Percentiles rank a stretch among this genome's conserved stretches.
Conservation (phyloP, 352 stramenopile species). For the Saprolegnia parasitica region DNA sequence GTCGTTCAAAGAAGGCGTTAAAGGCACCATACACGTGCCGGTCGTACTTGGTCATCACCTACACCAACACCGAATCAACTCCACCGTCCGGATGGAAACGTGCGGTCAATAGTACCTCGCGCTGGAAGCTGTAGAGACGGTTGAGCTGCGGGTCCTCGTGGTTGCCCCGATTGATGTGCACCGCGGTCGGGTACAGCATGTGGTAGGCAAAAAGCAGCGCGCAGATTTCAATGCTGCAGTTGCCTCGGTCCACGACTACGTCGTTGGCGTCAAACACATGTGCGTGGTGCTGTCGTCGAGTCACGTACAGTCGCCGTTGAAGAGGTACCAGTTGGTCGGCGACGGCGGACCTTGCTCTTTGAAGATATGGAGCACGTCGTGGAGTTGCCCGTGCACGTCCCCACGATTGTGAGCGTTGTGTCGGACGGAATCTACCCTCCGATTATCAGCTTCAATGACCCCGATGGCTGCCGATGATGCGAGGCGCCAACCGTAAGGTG, state of each 20-base stretch:
- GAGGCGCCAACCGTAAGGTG: background rate
- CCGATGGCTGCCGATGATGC: background rate
- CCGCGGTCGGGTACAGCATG: slow-evolving; percentile 38
- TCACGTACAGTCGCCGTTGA: slow-evolving; percentile 65
- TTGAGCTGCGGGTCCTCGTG: slow-evolving; percentile 65
- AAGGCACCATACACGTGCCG: slow-evolving; percentile 26
- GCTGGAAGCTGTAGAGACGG: slow-evolving; percentile 36
- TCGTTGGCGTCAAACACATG: no score
- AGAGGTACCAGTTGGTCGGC: slow-evolving; percentile 58
- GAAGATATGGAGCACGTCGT: slow-evolving; percentile 29
- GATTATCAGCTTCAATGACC: background rate
- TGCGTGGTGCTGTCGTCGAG: no score
- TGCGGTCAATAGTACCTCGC: slow-evolving; percentile 28
- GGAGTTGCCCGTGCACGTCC: slow-evolving; percentile 28
- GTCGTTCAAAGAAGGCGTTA: slow-evolving; percentile 40
- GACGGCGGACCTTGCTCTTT: slow-evolving; percentile 24
- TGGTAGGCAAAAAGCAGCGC: slow-evolving; percentile 48
- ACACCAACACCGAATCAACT: no score
- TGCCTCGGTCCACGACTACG: slow-evolving; percentile 57
- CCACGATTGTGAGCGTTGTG: slow-evolving; percentile 26
- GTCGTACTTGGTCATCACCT: slow-evolving; percentile 24
- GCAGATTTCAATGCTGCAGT: slow-evolving; percentile 49
- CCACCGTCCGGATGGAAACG: no score
- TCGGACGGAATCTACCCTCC: slow-evolving; percentile 15
- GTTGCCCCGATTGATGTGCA: slow-evolving; percentile 71